These are phyloP conservation scores for Trichoderma sp. DNA, from an alignment of 2,329 filamentous ascomycete genomes.

Conservation along the genomic window DNA sequence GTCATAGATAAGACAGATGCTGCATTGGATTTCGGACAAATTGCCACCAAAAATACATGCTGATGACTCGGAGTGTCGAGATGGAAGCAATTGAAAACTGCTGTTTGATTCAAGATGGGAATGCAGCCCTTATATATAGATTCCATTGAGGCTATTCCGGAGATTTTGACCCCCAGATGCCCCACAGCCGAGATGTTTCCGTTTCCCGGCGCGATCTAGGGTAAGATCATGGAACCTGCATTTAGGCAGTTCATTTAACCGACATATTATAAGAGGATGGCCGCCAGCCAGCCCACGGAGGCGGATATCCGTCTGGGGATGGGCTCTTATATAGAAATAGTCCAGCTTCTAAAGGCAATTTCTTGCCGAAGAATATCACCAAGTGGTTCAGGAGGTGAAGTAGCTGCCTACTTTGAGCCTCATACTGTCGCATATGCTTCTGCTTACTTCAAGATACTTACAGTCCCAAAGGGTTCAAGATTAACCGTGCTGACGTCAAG, in stretches of 20 bases:
- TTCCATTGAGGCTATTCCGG: background rate
- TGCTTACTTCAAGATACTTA: background rate
- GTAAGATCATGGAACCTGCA: background rate
- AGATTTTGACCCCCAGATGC: background rate
- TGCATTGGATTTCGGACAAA: background rate
- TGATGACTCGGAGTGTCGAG: background rate
- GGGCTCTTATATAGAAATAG: background rate
- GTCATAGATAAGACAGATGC: constrained; percentile 3
- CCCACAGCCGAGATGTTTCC: background rate
- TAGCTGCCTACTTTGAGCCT: background rate
- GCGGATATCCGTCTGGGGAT: constrained; percentile 3
- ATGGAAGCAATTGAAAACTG: background rate
- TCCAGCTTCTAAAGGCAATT: background rate
- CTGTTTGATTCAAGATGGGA: background rate
- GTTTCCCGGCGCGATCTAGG: background rate
- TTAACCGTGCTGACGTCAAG: constrained; percentile 15
- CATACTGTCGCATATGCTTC: background rate
- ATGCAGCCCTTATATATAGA: background rate
- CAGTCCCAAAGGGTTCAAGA: background rate
- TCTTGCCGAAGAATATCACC: background rate
- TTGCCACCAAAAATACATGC: background rate
- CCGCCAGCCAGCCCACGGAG: background rate
- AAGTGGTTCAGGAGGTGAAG: background rate
- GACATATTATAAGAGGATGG: background rate
- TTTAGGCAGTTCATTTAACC: constrained; percentile 13